These are phyloP conservation scores for Wickerhamomyces rabaulensis DNA, from an alignment of 805 yeast species.

Conservation along the genomic window DNA sequence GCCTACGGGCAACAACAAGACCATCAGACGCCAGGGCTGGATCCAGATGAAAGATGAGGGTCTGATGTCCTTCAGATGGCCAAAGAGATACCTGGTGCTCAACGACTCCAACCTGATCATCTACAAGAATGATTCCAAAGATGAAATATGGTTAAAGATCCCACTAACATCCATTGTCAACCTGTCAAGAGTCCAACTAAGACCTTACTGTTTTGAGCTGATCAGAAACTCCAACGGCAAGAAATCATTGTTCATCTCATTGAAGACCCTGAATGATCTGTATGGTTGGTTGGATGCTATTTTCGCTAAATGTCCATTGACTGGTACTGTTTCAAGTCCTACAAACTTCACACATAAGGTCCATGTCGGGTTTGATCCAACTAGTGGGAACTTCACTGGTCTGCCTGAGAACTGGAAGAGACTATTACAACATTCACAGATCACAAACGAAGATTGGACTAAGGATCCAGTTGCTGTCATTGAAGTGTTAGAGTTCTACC, in stretches of 20 bases:
- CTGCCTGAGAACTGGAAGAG: slow-evolving; percentile 93
- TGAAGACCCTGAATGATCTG: slow-evolving; percentile 74
- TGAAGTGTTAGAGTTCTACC: slow-evolving; percentile 81
- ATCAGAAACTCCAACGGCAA: slow-evolving; percentile 33
- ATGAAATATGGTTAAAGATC: slow-evolving; percentile 45
- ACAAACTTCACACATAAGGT: slow-evolving; percentile 93
- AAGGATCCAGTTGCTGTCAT: slow-evolving; percentile 94
- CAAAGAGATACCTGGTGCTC: slow-evolving; percentile 75
- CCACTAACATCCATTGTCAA: slow-evolving; percentile 56
- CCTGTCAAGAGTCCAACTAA: slow-evolving; percentile 62
- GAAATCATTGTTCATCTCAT: slow-evolving; percentile 66
- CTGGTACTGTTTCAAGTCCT: slow-evolving; percentile 76
- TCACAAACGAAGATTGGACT: slow-evolving; percentile 86
- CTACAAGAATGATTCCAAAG: slow-evolving; percentile 57
- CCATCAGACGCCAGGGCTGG: slow-evolving; percentile 62
- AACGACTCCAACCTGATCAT: slow-evolving; percentile 71
- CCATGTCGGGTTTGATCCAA: slow-evolving; percentile 82
- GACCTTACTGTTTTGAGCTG: slow-evolving; percentile 79
- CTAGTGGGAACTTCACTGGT: slow-evolving; percentile 83
- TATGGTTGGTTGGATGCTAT: slow-evolving; percentile 90
- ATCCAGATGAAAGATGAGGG: slow-evolving; percentile 92
- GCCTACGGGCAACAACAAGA: slow-evolving; percentile 9
- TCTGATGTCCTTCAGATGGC: slow-evolving; percentile 85
- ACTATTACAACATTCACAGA: slow-evolving; percentile 77
- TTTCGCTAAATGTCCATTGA: slow-evolving; percentile 64